Evolutionary conservation across 2,329 filamentous ascomycete genomes (phyloP).

Genomic region (Elsinoe necatrix): DNA sequence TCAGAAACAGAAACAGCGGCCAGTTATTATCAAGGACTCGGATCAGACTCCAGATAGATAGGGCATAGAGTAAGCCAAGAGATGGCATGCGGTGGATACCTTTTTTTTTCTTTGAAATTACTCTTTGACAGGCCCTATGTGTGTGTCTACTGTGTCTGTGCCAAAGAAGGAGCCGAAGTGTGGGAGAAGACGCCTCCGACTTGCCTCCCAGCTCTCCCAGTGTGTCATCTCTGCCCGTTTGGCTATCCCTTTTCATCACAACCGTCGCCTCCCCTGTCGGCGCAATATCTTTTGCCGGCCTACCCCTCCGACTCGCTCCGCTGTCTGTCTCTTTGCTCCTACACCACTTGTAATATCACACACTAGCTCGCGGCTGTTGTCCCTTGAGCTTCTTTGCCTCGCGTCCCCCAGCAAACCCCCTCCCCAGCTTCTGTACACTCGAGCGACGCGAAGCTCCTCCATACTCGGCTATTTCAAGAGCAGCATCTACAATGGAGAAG

Average conservation of each 20-base stretch:
- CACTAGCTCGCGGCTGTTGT: background rate
- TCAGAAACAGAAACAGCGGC: background rate
- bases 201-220: too few relatives aligned
- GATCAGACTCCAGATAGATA: background rate
- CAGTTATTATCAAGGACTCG: background rate
- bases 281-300: background rate
- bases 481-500: conserved; percentile 59
- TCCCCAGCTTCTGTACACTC: background rate
- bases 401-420: background rate
- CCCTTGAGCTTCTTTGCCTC: background rate
- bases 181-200: too few relatives aligned
- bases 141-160: too few relatives aligned
- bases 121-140: background rate
- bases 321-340: background rate
- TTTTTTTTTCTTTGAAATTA: background rate
- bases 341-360: background rate
- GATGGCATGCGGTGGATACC: background rate
- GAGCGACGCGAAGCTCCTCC: conserved; percentile 25
- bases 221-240: background rate
- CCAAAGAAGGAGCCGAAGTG: background rate
- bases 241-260: background rate
- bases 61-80: background rate
- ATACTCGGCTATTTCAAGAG: background rate
- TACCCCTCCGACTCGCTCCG: background rate
- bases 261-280: conserved; percentile 2